Evolutionary conservation across 225 moss, liverwort and hornwort species (phyloP).

Genomic region (Ulota crispa): DNA sequence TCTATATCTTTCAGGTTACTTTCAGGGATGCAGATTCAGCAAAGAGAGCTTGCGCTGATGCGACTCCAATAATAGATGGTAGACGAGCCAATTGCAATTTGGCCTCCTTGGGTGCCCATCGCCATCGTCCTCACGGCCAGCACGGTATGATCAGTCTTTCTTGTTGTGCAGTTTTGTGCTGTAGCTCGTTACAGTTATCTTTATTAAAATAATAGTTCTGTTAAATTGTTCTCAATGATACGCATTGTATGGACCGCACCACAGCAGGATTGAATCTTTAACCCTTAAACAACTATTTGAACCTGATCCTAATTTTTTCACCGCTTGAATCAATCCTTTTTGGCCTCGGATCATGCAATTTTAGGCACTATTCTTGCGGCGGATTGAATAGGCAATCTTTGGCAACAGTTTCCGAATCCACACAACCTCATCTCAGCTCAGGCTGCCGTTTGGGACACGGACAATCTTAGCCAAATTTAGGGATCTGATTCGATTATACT

Average conservation of each 20-base stretch:
- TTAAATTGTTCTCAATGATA: not conserved
- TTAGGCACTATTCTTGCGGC: not conserved
- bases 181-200: not conserved
- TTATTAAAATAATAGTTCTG: not conserved
- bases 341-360: not conserved
- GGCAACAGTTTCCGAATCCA: not conserved
- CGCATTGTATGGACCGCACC: not conserved
- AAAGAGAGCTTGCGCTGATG: slow-evolving; percentile 92
- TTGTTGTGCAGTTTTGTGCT: not conserved
- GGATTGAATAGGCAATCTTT: not conserved
- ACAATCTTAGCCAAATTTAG: not conserved
- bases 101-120: slow-evolving; percentile 94
- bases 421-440: not conserved
- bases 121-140: slow-evolving; percentile 92
- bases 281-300: not conserved
- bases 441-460: not conserved
- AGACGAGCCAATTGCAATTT: slow-evolving; percentile 99
- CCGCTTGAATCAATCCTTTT: not conserved
- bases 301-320: not conserved
- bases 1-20: slow-evolving; percentile 70
- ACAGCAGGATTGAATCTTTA: not conserved
- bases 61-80: slow-evolving; percentile 98
- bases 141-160: slow-evolving; percentile 62
- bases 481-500: not conserved
- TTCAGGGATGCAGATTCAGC: slow-evolving; percentile 97